Percentiles rank a stretch among this genome's conserved stretches.
These are phyloP conservation scores for Pichia eremophila DNA, from an alignment of 805 yeast species.

Conservation along the genomic window DNA sequence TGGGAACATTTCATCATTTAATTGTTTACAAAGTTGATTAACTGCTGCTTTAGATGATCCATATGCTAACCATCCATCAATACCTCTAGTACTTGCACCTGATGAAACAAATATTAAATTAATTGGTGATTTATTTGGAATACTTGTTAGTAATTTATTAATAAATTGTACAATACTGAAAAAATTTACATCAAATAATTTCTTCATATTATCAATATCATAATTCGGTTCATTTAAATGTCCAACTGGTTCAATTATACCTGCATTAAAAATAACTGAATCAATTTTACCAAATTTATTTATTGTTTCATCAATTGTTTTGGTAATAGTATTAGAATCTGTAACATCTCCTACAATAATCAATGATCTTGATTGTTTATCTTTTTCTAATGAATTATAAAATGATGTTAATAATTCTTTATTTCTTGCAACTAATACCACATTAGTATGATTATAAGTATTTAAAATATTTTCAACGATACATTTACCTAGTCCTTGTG, in stretches of 20 bases:
- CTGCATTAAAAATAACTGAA: constrained; percentile 70
- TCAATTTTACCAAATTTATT: constrained; percentile 48
- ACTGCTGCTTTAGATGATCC: constrained; percentile 89
- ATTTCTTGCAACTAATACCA: constrained; percentile 70
- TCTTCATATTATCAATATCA: constrained; percentile 48
- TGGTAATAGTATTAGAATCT: constrained; percentile 26
- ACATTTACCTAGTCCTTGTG: constrained; percentile 78
- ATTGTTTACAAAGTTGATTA: constrained; percentile 60
- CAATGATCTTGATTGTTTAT: constrained; percentile 42
- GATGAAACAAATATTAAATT: constrained; percentile 71
- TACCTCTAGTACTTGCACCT: constrained; percentile 66
- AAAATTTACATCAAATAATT: constrained; percentile 64
- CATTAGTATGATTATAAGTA: constrained; percentile 25
- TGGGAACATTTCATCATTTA: constrained; percentile 59
- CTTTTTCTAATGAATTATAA: constrained; percentile 28
- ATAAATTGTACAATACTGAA: constrained; percentile 64
- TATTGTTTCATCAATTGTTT: constrained; percentile 37
- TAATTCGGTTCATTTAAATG: constrained; percentile 38
- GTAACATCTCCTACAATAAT: constrained; percentile 55
- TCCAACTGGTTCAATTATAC: constrained; percentile 71
- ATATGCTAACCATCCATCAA: constrained; percentile 83
- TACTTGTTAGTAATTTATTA: constrained; percentile 36
- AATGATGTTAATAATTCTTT: constrained; percentile 30
- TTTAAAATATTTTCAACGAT: constrained; percentile 46
- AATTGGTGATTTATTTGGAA: constrained; percentile 31